These are phyloP conservation scores for Biscogniauxia marginata DNA, from an alignment of 2,329 filamentous ascomycete species.

Conservation along the genomic window DNA sequence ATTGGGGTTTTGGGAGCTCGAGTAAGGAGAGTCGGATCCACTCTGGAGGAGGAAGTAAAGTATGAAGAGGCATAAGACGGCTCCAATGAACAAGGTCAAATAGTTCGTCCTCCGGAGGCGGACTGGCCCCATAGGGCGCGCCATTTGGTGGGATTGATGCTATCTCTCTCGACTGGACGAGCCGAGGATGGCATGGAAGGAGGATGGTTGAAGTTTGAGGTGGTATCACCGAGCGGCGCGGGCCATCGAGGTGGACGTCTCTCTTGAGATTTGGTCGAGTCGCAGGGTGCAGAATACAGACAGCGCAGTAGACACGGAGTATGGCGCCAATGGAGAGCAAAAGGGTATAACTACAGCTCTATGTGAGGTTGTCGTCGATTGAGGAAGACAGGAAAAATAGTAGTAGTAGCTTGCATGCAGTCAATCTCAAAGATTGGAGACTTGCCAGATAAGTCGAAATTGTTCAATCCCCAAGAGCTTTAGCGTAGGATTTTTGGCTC, in stretches of 20 bases:
- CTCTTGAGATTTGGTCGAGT: background rate
- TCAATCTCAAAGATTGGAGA: background rate
- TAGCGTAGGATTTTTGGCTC: background rate
- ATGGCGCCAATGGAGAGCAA: no score
- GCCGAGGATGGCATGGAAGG: constrained; percentile 10
- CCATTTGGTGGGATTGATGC: constrained; percentile 28
- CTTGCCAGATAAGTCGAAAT: background rate
- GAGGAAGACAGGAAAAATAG: no score
- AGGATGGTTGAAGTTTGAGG: constrained; percentile 10
- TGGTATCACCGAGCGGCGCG: constrained; percentile 19
- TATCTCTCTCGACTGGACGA: constrained; percentile 14
- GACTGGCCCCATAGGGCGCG: constrained; percentile 36
- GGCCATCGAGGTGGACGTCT: constrained; percentile 19
- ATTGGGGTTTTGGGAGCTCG: constrained; percentile 15
- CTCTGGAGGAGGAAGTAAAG: constrained; percentile 32
- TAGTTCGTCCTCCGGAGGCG: constrained; percentile 37
- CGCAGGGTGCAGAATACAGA: background rate
- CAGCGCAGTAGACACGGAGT: background rate
- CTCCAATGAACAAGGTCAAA: constrained; percentile 32
- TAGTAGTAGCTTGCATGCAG: background rate
- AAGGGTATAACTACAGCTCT: background rate
- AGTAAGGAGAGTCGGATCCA: constrained; percentile 22
- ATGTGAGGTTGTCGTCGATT: background rate
- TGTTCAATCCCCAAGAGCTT: background rate
- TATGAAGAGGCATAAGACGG: constrained; percentile 34